These are phyloP conservation scores for Hanseniaspora uvarum DNA, from an alignment of 1,139 yeast genomes.

Conservation along the genomic window DNA sequence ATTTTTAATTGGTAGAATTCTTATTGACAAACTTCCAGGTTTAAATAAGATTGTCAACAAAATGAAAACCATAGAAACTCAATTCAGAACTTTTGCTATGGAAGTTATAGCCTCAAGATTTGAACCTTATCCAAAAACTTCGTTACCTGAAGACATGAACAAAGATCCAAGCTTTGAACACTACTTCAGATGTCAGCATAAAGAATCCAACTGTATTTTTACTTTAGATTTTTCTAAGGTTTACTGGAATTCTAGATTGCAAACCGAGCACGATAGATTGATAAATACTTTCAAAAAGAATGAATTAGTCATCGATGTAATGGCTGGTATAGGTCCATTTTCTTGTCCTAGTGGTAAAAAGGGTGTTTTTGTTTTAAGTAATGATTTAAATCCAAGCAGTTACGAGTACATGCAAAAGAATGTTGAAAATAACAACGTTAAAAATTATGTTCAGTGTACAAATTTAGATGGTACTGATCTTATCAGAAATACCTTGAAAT, in stretches of 20 bases:
- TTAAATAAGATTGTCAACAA: conserved; percentile 91
- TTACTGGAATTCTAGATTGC: conserved; percentile 93
- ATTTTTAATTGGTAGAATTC: conserved; percentile 73
- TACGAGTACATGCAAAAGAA: conserved; percentile 59
- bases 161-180: conserved; percentile 67
- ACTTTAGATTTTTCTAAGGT: conserved; percentile 84
- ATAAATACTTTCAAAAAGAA: conserved; percentile 50
- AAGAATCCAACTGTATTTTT: conserved; percentile 78
- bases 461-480: conserved; percentile 79
- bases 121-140: conserved; percentile 35
- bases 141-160: conserved; percentile 87
- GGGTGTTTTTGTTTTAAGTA: conserved; percentile 69
- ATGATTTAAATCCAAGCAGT: conserved; percentile 86
- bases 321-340: conserved; percentile 99
- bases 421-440: conserved; percentile 53
- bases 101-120: conserved; percentile 77
- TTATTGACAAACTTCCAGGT: conserved; percentile 73
- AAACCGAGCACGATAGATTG: conserved; percentile 84
- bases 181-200: conserved; percentile 64
- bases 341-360: conserved; percentile 92
- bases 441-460: conserved; percentile 48
- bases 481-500: conserved; percentile 42
- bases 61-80: conserved; percentile 72
- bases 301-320: conserved; percentile 82
- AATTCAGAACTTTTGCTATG: conserved; percentile 88